A percentile compares a stretch with the other conserved stretches of the same genome.
Evolutionary conservation across 1,284 basidiomycete species (phyloP).

Genomic region (Cutaneotrichosporon daszewskae): DNA sequence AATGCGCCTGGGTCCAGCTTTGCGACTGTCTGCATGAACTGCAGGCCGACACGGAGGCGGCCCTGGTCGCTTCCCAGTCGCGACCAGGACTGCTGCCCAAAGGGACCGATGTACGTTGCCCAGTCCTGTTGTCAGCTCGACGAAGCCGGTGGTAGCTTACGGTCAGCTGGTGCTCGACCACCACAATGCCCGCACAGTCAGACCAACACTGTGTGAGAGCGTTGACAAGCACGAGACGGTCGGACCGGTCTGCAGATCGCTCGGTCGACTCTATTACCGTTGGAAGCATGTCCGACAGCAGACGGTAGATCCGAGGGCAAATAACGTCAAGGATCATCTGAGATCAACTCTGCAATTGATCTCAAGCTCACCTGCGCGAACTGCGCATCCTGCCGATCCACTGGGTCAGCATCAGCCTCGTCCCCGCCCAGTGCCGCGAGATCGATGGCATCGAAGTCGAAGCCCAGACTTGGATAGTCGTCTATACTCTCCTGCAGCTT

Average conservation of each 20-base stretch:
- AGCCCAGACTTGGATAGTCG: conserved; percentile 44
- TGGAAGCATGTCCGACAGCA: conserved; percentile 55
- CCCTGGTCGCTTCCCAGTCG: conserved; percentile 53
- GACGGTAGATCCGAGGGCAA: conserved; percentile 58
- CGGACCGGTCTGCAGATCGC: conserved; percentile 24
- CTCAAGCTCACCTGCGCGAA: conserved; percentile 12
- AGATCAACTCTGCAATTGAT: not conserved
- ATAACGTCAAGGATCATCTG: conserved; percentile 57
- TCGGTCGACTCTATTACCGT: conserved; percentile 32
- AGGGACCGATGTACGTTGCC: conserved; percentile 57
- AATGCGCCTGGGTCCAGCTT: conserved; percentile 62
- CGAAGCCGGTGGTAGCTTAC: conserved; percentile 41
- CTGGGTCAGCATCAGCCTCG: conserved; percentile 25
- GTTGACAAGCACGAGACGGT: conserved; percentile 47
- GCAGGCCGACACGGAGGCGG: conserved; percentile 60
- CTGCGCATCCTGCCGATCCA: conserved; percentile 33
- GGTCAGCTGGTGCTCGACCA: conserved; percentile 56
- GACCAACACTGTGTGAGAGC: conserved; percentile 71
- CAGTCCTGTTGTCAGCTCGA: conserved; percentile 54
- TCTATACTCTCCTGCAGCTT: conserved; percentile 66
- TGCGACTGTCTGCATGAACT: conserved; percentile 63
- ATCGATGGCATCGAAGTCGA: conserved; percentile 39
- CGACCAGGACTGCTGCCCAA: conserved; percentile 59
- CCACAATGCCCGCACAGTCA: conserved; percentile 61
- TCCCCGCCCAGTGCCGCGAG: conserved; percentile 29